Evolutionary conservation across 805 yeast species (phyloP).

Genomic region (Candida broadrunensis): DNA sequence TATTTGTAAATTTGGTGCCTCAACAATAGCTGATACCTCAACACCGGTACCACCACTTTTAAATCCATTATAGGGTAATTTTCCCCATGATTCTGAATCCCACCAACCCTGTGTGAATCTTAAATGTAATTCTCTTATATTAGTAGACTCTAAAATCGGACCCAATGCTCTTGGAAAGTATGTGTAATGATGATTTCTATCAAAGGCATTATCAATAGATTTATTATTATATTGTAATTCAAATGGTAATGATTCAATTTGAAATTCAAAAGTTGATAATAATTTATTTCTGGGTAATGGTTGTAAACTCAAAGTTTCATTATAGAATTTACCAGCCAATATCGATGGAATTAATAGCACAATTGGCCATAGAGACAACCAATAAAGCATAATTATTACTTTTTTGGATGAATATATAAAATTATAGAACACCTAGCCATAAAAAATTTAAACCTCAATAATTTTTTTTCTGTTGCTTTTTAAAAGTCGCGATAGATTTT

Average conservation of each 20-base stretch:
- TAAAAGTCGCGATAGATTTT: too few species aligned
- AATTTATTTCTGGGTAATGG: slow-evolving; percentile 76
- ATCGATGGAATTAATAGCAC: slow-evolving; percentile 2
- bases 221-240: slow-evolving; percentile 16
- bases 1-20: slow-evolving; percentile 50
- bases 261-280: slow-evolving; percentile 69
- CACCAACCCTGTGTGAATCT: slow-evolving; percentile 94
- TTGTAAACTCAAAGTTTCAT: slow-evolving; percentile 58
- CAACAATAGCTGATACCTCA: slow-evolving; percentile 85
- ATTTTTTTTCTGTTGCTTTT: too few species aligned
- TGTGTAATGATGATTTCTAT: slow-evolving; percentile 47
- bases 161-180: slow-evolving; percentile 80
- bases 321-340: slow-evolving; percentile 31
- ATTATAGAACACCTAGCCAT: too few species aligned
- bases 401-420: too few species aligned
- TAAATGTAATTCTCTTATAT: slow-evolving; percentile 73
- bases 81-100: slow-evolving; percentile 88
- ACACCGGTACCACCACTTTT: slow-evolving; percentile 92
- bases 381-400: neutral
- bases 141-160: slow-evolving; percentile 65
- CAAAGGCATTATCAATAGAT: slow-evolving; percentile 9
- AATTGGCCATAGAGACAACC: neutral
- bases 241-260: slow-evolving; percentile 51
- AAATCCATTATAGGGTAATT: slow-evolving; percentile 67
- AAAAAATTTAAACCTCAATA: too few species aligned